Conservation (phyloP, 2,329 filamentous ascomycete genomes). For the Polychaeton citri region DNA sequence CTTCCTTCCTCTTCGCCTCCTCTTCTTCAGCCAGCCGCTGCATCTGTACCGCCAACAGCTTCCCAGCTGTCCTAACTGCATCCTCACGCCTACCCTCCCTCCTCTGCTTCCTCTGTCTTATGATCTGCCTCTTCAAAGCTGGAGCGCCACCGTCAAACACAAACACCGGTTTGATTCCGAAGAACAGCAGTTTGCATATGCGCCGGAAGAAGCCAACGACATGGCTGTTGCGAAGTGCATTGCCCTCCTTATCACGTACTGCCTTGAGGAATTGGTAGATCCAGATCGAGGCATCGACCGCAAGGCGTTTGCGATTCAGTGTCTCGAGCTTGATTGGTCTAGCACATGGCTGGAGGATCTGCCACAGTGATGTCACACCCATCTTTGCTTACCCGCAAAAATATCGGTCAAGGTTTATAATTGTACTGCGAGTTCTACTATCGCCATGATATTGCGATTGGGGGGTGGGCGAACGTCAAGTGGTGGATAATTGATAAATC, state of each 20-base stretch:
- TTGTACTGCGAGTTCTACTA: too few relatives aligned
- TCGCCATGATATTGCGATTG: too few relatives aligned
- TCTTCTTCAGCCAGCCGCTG: constrained; percentile 82
- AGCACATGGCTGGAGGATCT: constrained; percentile 85
- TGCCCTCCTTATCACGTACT: constrained; percentile 95
- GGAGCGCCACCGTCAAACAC: constrained; percentile 96
- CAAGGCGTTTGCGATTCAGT: constrained; percentile 88
- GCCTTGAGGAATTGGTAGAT: constrained; percentile 99
- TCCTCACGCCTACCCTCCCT: constrained; percentile 85
- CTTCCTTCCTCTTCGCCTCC: constrained; percentile 47
- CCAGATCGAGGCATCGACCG: constrained; percentile 97
- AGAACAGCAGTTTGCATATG: constrained; percentile 95
- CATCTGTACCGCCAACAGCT: constrained; percentile 87
- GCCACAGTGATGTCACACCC: constrained; percentile 98
- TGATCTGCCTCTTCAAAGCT: constrained; percentile 78
- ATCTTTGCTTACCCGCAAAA: too few relatives aligned
- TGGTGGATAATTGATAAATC: too few relatives aligned
- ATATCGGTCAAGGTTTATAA: too few relatives aligned
- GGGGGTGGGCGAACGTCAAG: too few relatives aligned
- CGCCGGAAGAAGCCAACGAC: constrained; percentile 95
- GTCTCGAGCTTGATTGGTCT: constrained; percentile 93
- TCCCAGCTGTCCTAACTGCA: constrained; percentile 81
- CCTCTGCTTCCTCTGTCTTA: constrained; percentile 61
- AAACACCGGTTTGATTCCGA: constrained; percentile 91
- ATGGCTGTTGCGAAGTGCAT: constrained; percentile 89